Evolutionary conservation across 495 filamentous ascomycete species (phyloP).

Genomic region (Chaetomidium leptoderma): DNA sequence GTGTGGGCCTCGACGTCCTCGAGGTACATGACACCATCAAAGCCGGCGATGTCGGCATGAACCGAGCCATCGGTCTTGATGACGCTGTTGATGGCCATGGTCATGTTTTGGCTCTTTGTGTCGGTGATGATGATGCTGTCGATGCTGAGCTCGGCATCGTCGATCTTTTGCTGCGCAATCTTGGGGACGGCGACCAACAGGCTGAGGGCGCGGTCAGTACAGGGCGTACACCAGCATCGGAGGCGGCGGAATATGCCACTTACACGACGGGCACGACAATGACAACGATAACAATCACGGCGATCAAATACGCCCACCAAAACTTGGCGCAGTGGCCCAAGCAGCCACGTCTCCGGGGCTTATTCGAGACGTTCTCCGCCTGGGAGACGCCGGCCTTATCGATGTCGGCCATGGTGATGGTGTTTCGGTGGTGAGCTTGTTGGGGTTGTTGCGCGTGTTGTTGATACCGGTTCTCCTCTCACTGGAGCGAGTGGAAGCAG

Average conservation of each 20-base stretch:
- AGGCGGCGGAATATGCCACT: constrained; percentile 36
- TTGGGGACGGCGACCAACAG: constrained; percentile 68
- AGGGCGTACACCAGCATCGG: neutral
- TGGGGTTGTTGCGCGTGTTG: neutral
- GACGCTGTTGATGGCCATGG: constrained; percentile 54
- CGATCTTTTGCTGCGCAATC: constrained; percentile 65
- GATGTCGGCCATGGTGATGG: constrained; percentile 24
- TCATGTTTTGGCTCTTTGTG: constrained; percentile 54
- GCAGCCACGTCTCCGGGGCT: constrained; percentile 28
- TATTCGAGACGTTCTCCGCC: constrained; percentile 23
- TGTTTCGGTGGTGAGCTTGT: neutral
- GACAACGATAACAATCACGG: constrained; percentile 53
- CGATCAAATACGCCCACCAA: constrained; percentile 70
- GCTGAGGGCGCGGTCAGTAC: constrained; percentile 38
- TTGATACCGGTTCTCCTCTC: constrained; percentile 16
- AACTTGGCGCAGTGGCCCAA: constrained; percentile 49
- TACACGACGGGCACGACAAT: constrained; percentile 64
- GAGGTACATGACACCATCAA: constrained; percentile 47
- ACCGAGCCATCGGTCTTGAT: constrained; percentile 52
- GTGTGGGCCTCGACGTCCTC: constrained; percentile 53
- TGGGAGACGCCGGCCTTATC: constrained; percentile 26
- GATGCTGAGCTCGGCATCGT: constrained; percentile 59
- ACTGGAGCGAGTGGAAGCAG: neutral
- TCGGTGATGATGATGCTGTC: constrained; percentile 54
- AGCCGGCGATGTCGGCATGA: constrained; percentile 39